These are phyloP conservation scores for Globisporangium solare DNA, from an alignment of 352 stramenopile genomes.

Conservation along the genomic window DNA sequence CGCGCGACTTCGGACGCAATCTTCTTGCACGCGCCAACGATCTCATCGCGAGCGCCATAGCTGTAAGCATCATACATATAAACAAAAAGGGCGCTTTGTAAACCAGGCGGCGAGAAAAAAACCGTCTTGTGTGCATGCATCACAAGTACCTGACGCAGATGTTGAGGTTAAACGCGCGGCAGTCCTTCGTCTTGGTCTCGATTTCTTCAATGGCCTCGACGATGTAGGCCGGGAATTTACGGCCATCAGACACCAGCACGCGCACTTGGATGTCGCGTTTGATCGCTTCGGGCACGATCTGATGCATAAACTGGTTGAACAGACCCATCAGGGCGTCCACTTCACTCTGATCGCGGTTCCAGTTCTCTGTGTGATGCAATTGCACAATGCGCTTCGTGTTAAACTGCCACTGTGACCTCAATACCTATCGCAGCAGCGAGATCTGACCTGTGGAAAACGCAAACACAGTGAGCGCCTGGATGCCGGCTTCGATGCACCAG, in stretches of 20 bases:
- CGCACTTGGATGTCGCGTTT: conserved; percentile 91
- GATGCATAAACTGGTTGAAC: conserved; percentile 94
- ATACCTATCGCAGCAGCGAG: neutral
- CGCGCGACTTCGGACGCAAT: conserved; percentile 83
- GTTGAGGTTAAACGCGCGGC: conserved; percentile 74
- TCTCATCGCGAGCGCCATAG: conserved; percentile 96
- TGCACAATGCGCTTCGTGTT: conserved; percentile 4
- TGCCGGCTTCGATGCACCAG: conserved; percentile 93
- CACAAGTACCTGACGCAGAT: conserved; percentile 69
- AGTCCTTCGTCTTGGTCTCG: conserved; percentile 85
- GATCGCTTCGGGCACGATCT: conserved; percentile 87
- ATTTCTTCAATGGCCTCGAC: conserved; percentile 71
- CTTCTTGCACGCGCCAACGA: conserved; percentile 87
- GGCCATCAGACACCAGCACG: conserved; percentile 83
- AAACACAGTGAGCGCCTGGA: conserved; percentile 92
- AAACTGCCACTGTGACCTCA: neutral
- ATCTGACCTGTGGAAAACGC: conserved; percentile 90
- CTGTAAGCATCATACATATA: conserved; percentile 24
- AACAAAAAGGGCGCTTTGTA: conserved; percentile 15
- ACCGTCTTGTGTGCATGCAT: neutral
- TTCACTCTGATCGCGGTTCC: conserved; percentile 87
- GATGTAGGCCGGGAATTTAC: conserved; percentile 68
- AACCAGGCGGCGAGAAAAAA: neutral
- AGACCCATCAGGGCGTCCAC: conserved; percentile 91
- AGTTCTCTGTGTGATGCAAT: conserved; percentile 81